Percentiles rank a stretch among this genome's conserved stretches.
Conservation (phyloP, 495 filamentous ascomycete species). For the Aspergillus cavernicola region DNA sequence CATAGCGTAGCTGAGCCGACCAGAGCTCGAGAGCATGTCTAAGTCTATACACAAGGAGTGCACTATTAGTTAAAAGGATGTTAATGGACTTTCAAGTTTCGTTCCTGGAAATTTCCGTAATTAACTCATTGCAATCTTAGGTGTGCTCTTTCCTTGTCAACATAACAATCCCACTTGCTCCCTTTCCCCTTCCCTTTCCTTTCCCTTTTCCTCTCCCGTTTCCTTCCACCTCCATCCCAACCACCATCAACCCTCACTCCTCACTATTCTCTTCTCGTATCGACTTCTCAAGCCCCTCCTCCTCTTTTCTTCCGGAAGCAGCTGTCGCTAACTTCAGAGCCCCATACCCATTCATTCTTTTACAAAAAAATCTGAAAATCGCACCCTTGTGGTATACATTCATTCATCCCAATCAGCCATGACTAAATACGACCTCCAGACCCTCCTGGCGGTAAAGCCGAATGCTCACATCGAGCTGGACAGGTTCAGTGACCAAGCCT, state of each 20-base stretch:
- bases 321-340: not conserved
- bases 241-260: not conserved
- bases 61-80: not conserved
- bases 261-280: not conserved
- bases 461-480: slow-evolving; percentile 26
- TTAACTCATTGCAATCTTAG: not conserved
- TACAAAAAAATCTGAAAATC: not conserved
- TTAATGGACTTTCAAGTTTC: not conserved
- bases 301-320: not conserved
- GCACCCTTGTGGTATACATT: not conserved
- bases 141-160: slow-evolving; percentile 13
- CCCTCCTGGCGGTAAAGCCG: slow-evolving; percentile 35
- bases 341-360: slow-evolving; percentile 5
- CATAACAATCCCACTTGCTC: not conserved
- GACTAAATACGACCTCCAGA: slow-evolving; percentile 38
- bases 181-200: not conserved
- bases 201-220: not conserved
- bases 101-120: not conserved
- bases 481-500: slow-evolving; percentile 27
- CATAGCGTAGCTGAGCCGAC: slow-evolving; percentile 30
- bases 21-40: slow-evolving; percentile 35
- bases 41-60: slow-evolving; percentile 1
- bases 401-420: slow-evolving; percentile 12
- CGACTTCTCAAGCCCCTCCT: not conserved
- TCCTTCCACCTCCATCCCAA: not conserved